Percentiles rank a stretch among this genome's conserved stretches.
Conservation (phyloP, 1,139 yeast genomes). For the Ogataea hybrid region DNA sequence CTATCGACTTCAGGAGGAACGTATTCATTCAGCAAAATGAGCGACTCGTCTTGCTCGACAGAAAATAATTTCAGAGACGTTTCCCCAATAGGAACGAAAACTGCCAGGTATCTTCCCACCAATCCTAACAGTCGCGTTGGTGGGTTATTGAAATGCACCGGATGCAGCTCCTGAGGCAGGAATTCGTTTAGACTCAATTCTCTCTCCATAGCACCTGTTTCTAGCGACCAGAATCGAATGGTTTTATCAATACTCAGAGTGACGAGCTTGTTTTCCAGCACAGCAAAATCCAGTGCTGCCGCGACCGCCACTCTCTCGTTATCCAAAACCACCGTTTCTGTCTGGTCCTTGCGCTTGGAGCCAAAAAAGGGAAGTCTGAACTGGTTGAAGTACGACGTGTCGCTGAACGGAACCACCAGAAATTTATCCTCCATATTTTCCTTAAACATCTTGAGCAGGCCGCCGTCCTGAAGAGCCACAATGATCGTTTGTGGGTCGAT, state of each 20-base stretch:
- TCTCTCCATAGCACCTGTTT: constrained; percentile 35
- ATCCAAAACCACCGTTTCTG: constrained; percentile 16
- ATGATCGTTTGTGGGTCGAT: constrained; percentile 43
- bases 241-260: constrained; percentile 47
- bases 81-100: constrained; percentile 41
- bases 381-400: constrained; percentile 49
- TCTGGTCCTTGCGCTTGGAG: constrained; percentile 8
- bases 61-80: constrained; percentile 40
- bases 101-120: constrained; percentile 17
- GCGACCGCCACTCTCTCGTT: constrained; percentile 29
- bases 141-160: constrained; percentile 17
- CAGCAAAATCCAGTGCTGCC: constrained; percentile 31
- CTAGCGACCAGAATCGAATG: constrained; percentile 57
- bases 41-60: constrained; percentile 10
- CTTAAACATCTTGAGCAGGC: constrained; percentile 53
- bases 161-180: constrained; percentile 21
- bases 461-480: constrained; percentile 71
- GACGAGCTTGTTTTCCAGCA: constrained; percentile 28
- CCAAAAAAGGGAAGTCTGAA: constrained; percentile 30
- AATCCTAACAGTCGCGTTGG: constrained; percentile 21
- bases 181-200: constrained; percentile 34
- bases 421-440: constrained; percentile 38
- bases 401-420: constrained; percentile 53
- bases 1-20: constrained; percentile 14
- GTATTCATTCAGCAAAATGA: constrained; percentile 3